Evolutionary conservation across 441 rosid genomes (phyloP).

Genomic region (Capsella rubella): DNA sequence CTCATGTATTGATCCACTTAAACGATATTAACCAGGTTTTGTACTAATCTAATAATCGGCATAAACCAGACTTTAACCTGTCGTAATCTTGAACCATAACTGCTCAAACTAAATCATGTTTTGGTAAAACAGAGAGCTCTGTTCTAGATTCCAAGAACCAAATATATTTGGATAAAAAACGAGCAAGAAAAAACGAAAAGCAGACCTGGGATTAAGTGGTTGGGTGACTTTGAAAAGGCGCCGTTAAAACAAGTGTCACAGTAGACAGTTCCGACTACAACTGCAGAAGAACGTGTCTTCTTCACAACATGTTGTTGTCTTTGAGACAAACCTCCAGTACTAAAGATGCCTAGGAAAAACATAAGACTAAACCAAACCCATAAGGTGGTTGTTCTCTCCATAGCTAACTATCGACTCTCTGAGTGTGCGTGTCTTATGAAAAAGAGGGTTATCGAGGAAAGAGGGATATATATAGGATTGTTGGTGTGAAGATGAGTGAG

Average conservation of each 20-base stretch:
- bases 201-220: conserved; percentile 80
- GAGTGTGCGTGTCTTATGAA: conserved; percentile 1
- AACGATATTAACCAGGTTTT: not conserved
- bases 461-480: conserved; percentile 27
- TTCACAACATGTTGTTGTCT: conserved; percentile 38
- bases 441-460: conserved; percentile 2
- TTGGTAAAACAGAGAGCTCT: conserved; percentile 23
- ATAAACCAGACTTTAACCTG: not conserved
- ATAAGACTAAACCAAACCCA: conserved; percentile 33
- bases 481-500: conserved; percentile 34
- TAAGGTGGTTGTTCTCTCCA: conserved; percentile 32
- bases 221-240: conserved; percentile 53
- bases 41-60: not conserved
- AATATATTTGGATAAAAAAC: not conserved
- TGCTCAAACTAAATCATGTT: not conserved
- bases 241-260: conserved; percentile 86
- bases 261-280: conserved; percentile 82
- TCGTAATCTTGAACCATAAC: conserved; percentile 5
- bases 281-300: conserved; percentile 62
- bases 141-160: not conserved
- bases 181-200: not conserved
- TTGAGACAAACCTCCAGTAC: conserved; percentile 17
- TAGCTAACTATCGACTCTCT: conserved; percentile 22
- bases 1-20: not conserved
- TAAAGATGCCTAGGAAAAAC: conserved; percentile 34